Evolutionary conservation across 148 eudicot genomes (phyloP).

Genomic region (Chenopodium berlandieri): DNA sequence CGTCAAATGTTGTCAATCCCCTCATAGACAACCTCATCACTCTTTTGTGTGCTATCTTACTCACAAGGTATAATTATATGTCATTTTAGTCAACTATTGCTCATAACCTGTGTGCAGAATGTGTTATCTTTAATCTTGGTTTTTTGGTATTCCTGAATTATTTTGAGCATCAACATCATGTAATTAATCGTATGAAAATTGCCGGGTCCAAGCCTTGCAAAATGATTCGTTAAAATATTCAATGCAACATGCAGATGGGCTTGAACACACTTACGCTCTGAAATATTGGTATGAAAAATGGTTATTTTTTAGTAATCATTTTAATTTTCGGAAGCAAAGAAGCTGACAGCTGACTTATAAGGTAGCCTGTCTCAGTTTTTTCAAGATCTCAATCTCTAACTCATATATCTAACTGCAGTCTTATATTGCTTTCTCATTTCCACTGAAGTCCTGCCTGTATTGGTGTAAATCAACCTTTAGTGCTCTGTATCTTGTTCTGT

Average conservation of each 20-base stretch:
- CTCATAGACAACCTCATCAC: conserved; percentile 84
- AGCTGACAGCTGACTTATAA: neutral
- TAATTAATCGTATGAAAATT: no score
- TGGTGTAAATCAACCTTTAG: neutral
- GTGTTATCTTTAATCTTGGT: neutral
- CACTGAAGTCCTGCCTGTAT: neutral
- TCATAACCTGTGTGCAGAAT: neutral
- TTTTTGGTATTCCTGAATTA: neutral
- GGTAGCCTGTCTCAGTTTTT: neutral
- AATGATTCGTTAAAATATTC: neutral
- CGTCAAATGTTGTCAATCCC: conserved; percentile 66
- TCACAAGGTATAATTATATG: conserved; percentile 57
- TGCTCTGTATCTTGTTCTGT: neutral
- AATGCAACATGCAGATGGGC: neutral
- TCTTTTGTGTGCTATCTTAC: conserved; percentile 80
- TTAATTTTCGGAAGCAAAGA: neutral
- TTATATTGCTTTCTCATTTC: neutral
- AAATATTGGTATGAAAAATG: no score
- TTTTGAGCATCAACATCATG: no score
- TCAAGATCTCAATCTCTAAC: neutral
- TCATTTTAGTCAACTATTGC: neutral
- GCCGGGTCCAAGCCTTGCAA: neutral
- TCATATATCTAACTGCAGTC: neutral
- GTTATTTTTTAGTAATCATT: neutral
- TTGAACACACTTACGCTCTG: neutral